These are phyloP conservation scores for Phlebiopsis flavidoalba DNA, from an alignment of 768 basidiomycete species.

Conservation along the genomic window DNA sequence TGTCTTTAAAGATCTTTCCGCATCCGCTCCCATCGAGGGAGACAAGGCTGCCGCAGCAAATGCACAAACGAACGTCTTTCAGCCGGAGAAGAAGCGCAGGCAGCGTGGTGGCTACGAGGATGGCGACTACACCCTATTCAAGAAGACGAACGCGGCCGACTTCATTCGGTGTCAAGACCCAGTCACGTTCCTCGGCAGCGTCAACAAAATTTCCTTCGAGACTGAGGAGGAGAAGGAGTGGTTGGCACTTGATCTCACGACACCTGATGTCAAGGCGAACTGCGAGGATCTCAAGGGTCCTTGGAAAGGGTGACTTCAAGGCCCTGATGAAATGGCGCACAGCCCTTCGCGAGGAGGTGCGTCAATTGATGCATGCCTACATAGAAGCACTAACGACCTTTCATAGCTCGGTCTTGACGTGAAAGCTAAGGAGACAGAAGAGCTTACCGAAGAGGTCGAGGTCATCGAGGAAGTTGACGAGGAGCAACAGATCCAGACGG, in stretches of 20 bases:
- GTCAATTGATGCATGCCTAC: slow-evolving; percentile 10
- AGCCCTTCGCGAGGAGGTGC: slow-evolving; percentile 84
- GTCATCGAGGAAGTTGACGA: slow-evolving; percentile 72
- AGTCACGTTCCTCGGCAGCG: slow-evolving; percentile 68
- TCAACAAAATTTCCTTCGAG: slow-evolving; percentile 72
- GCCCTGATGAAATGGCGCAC: slow-evolving; percentile 85
- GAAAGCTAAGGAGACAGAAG: slow-evolving; percentile 68
- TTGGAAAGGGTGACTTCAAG: slow-evolving; percentile 98
- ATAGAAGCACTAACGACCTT: background rate
- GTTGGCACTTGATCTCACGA: slow-evolving; percentile 66
- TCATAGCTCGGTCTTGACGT: slow-evolving; percentile 77
- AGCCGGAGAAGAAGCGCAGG: slow-evolving; percentile 93
- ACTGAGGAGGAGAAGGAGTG: slow-evolving; percentile 89
- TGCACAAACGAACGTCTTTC: slow-evolving; percentile 86
- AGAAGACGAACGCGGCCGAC: slow-evolving; percentile 57
- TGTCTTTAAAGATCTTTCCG: slow-evolving; percentile 89
- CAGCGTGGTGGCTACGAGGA: slow-evolving; percentile 94
- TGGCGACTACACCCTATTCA: slow-evolving; percentile 89
- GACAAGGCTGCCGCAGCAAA: slow-evolving; percentile 59
- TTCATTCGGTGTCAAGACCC: slow-evolving; percentile 74
- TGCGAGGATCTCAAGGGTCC: slow-evolving; percentile 90
- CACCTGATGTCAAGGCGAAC: slow-evolving; percentile 74
- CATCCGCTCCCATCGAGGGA: slow-evolving; percentile 35
- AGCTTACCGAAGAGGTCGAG: slow-evolving; percentile 68
- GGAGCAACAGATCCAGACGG: slow-evolving; percentile 84